Base-by-base conservation (phyloP, 2,329 filamentous ascomycete genomes). In the Chalara sp. region DNA sequence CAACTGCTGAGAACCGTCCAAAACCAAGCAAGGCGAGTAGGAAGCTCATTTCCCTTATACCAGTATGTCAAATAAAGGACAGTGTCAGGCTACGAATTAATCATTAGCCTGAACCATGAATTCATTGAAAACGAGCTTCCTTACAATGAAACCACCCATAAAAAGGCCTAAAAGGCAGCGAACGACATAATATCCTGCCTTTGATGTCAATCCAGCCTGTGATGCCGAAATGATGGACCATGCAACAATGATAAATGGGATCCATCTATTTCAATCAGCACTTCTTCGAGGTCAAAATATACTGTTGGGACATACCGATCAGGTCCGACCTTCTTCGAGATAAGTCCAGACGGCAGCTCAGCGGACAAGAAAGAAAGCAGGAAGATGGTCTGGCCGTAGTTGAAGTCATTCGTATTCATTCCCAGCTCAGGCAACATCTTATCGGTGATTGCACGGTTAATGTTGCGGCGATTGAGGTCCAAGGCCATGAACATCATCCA, bases 11-110 rank as follows among this genome's bases (percentile, higher is more conserved):
- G 79, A 0, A 83, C 76, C 0, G 80, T 80, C 86, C 86, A 90
- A 68, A 89, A 89, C 65, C 74, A 80, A 58, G 79, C 79, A 21
- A 90, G 68, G 1, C 87, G 77, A 8, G 78, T 75, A 0, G 86
- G 84, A 0, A 91, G 71, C 63, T 90, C 87, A 47, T 75, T 75
- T 0, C 80, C 80, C 44, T 80, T 89, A 69, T 89, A 91, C 67
- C 84, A 91, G 65, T 90, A 90, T 4, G 80, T 83, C 5, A 89
- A 71, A 66, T 84, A 89, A 0, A 86, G 69, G 11, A 86, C 76
- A 29, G 79, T 79, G 53, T 82, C 80, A 0, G 80, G 79, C 46
- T 21, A 21, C 21, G 21, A 21, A 21, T 21, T 21, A 21, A 21
- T 21, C 2, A 21, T 21, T 21, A 21, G 21, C 21, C 21, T 21